Evolutionary conservation across 2,329 filamentous ascomycete genomes (phyloP).

Genomic region (Ophiostoma sp.): DNA sequence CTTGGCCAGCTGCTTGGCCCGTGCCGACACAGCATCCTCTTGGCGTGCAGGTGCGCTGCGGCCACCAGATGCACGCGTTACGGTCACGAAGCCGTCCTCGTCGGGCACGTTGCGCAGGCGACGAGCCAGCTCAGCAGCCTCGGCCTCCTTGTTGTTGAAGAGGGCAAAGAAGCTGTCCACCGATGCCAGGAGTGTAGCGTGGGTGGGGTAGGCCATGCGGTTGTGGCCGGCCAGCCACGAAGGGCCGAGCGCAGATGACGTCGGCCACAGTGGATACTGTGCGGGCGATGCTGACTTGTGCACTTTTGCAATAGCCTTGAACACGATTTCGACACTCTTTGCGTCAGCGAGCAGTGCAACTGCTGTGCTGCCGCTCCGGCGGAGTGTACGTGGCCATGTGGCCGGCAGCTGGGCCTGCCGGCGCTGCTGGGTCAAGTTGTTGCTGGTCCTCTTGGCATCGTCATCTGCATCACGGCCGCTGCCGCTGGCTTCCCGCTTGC

Average conservation of each 20-base stretch:
- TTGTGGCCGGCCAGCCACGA: conserved; percentile 61
- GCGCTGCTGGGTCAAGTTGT: conserved; percentile 1
- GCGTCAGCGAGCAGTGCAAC: conserved; percentile 80
- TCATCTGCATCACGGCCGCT: not conserved
- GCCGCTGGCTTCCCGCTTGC: conserved; percentile 40
- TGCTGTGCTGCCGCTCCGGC: conserved; percentile 69
- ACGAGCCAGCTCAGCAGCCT: conserved; percentile 56
- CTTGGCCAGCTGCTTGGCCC: conserved; percentile 57
- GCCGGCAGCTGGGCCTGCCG: conserved; percentile 47
- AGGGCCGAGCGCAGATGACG: conserved; percentile 44
- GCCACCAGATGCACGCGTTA: conserved; percentile 73
- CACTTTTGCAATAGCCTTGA: conserved; percentile 66
- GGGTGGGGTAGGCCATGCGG: conserved; percentile 64
- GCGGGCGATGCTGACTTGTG: conserved; percentile 42
- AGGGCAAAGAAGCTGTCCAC: conserved; percentile 81
- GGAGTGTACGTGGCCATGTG: conserved; percentile 66
- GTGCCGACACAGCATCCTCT: conserved; percentile 61
- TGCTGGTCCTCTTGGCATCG: not conserved
- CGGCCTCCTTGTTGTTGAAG: conserved; percentile 68
- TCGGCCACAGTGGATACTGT: conserved; percentile 27
- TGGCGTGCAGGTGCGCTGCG: conserved; percentile 63
- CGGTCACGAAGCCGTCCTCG: conserved; percentile 92
- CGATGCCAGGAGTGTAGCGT: conserved; percentile 58
- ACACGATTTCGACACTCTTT: conserved; percentile 65
- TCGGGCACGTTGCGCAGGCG: conserved; percentile 73